Evolutionary conservation across 1,139 yeast genomes (phyloP).

Genomic region (Taiozyma sp.): DNA sequence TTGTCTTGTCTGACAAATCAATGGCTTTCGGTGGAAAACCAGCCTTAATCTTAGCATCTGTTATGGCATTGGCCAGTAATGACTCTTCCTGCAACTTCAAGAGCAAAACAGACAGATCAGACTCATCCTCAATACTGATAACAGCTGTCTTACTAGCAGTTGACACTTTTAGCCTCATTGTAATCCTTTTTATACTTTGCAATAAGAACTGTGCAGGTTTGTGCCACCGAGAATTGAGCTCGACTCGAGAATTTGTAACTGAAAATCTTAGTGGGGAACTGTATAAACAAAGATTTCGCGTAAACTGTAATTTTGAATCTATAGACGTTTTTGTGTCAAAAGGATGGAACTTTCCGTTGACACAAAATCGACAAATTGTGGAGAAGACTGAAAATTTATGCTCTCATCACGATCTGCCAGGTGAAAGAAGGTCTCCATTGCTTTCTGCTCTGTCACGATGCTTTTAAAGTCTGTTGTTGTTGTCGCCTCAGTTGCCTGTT

Average conservation of each 20-base stretch:
- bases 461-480: not conserved
- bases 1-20: slow-evolving; percentile 23
- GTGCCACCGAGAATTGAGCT: not conserved
- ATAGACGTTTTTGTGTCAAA: not conserved
- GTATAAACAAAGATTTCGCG: not conserved
- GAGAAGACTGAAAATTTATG: not conserved
- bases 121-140: slow-evolving; percentile 22
- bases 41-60: slow-evolving; percentile 29
- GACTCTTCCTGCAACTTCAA: slow-evolving; percentile 11
- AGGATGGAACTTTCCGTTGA: not conserved
- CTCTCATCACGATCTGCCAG: not conserved
- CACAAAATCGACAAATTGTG: not conserved
- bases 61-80: not conserved
- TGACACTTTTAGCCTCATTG: slow-evolving; percentile 26
- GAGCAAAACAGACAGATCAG: slow-evolving; percentile 19
- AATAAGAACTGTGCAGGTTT: not conserved
- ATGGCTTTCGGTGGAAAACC: slow-evolving; percentile 61
- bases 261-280: not conserved
- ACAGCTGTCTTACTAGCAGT: slow-evolving; percentile 19
- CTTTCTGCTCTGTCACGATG: not conserved
- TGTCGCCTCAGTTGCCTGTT: not conserved
- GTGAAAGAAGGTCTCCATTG: not conserved
- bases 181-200: not conserved
- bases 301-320: not conserved
- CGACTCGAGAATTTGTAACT: not conserved